phyloP scores from a whole-genome alignment of 768 basidiomycete genomes.

The Pseudohyphozyma bogoriensis region DNA sequence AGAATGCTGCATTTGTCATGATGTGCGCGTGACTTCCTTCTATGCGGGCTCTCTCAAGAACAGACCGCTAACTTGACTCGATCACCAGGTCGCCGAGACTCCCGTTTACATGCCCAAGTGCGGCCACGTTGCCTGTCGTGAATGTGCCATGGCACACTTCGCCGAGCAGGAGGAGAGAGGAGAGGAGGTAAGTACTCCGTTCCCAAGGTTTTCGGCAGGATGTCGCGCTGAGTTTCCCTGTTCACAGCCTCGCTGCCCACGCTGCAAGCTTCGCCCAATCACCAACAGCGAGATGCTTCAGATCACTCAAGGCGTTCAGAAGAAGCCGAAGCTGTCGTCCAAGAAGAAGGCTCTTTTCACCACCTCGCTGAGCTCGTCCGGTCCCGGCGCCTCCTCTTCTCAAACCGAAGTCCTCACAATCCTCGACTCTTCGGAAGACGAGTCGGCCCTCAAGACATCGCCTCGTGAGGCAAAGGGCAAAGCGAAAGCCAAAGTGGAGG shows the following conservation, averaged over 20 bases:
- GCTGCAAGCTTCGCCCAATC: conserved; percentile 45
- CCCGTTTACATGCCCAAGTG: conserved; percentile 64
- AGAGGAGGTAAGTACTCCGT: conserved; percentile 45
- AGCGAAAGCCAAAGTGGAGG: conserved; percentile 7
- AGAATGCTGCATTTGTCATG: conserved; percentile 72
- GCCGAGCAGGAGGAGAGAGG: conserved; percentile 57
- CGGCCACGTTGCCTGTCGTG: conserved; percentile 79
- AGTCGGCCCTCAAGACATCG: not conserved
- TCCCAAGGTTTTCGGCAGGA: not conserved
- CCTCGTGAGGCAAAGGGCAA: not conserved
- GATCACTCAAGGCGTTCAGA: conserved; percentile 39
- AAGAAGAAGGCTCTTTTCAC: conserved; percentile 15
- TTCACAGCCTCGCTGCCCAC: conserved; percentile 52
- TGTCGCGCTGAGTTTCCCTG: not conserved
- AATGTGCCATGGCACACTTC: conserved; percentile 71
- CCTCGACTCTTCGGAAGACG: conserved; percentile 14
- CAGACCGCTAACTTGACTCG: no score
- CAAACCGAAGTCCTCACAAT: conserved; percentile 18
- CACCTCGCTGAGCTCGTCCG: conserved; percentile 19
- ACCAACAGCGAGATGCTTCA: conserved; percentile 33
- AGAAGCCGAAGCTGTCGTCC: conserved; percentile 11
- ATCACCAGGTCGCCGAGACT: conserved; percentile 53
- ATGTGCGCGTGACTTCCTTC: conserved; percentile 41
- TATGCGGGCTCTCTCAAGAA: not conserved
- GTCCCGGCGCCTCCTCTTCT: conserved; percentile 9